Evolutionary conservation across 495 filamentous ascomycete genomes (phyloP).

Genomic region (Hypoxylon fuscum): DNA sequence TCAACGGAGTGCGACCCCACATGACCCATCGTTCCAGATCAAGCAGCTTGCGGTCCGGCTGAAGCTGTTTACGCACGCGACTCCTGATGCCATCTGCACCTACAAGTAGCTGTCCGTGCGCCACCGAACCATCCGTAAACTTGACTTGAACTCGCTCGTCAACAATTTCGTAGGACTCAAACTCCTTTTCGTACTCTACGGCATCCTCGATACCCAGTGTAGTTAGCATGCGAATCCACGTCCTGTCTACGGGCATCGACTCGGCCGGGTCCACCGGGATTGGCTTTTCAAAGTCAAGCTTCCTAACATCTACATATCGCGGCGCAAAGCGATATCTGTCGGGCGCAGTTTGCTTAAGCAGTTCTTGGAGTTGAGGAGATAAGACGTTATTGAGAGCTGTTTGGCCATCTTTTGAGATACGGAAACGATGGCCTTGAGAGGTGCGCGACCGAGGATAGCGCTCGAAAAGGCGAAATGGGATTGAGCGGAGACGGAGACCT

Average conservation of each 20-base stretch:
- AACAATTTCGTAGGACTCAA: slow-evolving; percentile 46
- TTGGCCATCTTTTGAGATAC: slow-evolving; percentile 46
- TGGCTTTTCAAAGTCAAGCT: slow-evolving; percentile 31
- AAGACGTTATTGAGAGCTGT: slow-evolving; percentile 38
- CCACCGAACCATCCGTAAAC: slow-evolving; percentile 52
- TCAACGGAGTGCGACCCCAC: slow-evolving; percentile 54
- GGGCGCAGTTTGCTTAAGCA: slow-evolving; percentile 31
- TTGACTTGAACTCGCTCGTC: slow-evolving; percentile 44
- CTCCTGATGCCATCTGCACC: slow-evolving; percentile 59
- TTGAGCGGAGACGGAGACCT: slow-evolving; percentile 52
- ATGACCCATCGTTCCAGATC: slow-evolving; percentile 56
- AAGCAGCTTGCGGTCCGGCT: slow-evolving; percentile 51
- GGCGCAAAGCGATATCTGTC: slow-evolving; percentile 30
- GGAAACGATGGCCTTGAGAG: slow-evolving; percentile 50
- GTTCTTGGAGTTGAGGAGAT: slow-evolving; percentile 21
- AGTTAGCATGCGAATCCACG: slow-evolving; percentile 37
- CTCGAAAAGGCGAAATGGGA: slow-evolving; percentile 60
- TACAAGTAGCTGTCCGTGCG: slow-evolving; percentile 51
- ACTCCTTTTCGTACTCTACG: slow-evolving; percentile 54
- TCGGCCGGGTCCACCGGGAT: slow-evolving; percentile 9
- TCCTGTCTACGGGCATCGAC: slow-evolving; percentile 31
- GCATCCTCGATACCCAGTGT: slow-evolving; percentile 45
- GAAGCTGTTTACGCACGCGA: slow-evolving; percentile 50
- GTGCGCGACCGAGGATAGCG: slow-evolving; percentile 45
- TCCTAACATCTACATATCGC: slow-evolving; percentile 33